Conservation (phyloP, 2,329 filamentous ascomycete genomes). For the Rutstroemia sydowiana region DNA sequence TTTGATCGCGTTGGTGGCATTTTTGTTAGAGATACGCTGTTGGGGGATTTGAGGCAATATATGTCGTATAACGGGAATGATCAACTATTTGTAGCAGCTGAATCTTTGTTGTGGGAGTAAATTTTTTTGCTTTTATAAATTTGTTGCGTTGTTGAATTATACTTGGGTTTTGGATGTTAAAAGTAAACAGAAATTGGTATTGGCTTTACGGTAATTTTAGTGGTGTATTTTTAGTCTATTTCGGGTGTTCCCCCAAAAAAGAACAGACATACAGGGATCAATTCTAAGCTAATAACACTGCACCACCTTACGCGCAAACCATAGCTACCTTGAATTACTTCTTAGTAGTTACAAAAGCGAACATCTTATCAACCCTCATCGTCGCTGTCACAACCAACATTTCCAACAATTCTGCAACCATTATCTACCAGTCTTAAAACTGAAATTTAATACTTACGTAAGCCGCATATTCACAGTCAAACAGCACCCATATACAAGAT, state of each 20-base stretch:
- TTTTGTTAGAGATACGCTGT: neutral
- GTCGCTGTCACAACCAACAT: neutral
- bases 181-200: too few species aligned
- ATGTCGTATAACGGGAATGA: neutral
- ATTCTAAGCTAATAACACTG: conserved; percentile 1
- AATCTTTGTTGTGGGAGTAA: neutral
- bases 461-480: conserved; percentile 1
- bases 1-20: conserved; percentile 43
- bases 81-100: too few species aligned
- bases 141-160: too few species aligned
- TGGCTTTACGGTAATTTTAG: too few species aligned
- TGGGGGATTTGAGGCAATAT: neutral
- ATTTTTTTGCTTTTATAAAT: neutral
- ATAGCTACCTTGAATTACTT: conserved; percentile 10
- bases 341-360: neutral
- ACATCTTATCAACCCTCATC: conserved; percentile 3
- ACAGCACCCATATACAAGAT: conserved; percentile 51
- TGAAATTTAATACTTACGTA: neutral
- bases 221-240: neutral
- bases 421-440: neutral
- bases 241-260: neutral
- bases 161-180: too few species aligned
- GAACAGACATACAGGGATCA: neutral
- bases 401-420: neutral
- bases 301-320: conserved; percentile 11